Base-by-base conservation (phyloP, 257 asterid genomes). In the Solanum pinnatisectum region DNA sequence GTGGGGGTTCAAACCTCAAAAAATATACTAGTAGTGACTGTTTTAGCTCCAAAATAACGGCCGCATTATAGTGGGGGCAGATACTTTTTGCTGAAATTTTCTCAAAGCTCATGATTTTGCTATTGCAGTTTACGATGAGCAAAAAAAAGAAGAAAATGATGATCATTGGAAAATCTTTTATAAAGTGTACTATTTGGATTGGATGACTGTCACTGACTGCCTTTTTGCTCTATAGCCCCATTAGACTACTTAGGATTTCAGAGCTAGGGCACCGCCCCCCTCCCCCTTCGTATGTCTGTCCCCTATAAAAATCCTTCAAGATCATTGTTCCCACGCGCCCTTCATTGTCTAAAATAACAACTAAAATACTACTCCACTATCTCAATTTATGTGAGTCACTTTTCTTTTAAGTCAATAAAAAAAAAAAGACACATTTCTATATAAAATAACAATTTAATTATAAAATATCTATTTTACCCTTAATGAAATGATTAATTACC, bases 21-120 rank as follows among this genome's bases (percentile, higher is more conserved):
- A 90, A 77, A 49, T 65, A 88, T 87, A 39, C 59, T 15, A 68
- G 8, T 76, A 36, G 22, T 35, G 16, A 32, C 71, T 60, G 83
- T 70, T 52, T 37, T 84, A 32, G n/a, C 87, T 68, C 72, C 77
- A 81, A 88, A 91, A 92, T 91, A 91, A 91, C 96, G 96, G 96
- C 96, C 68, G 88, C 76, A 74, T 71, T 67, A 84, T 91, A 88
- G n/a, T 86, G 42, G 42, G 77, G 83, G 18, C 83, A 70, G 83
- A 79, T 22, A 42, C 84, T 79, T 79, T 79, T 42, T 71, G 78
- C 78, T 32, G 10, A 71, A 32, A 72, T 59, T 73, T 82, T 78
- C 83, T 39, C 33, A 27, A 46, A 76, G 32, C 84, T 86, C 88
- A 86, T 86, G 74, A 86, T 88, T 81, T 76, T 87, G 89, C 4